Conservation (phyloP, 352 stramenopile species). For the Thraustochytrium striatum region DNA sequence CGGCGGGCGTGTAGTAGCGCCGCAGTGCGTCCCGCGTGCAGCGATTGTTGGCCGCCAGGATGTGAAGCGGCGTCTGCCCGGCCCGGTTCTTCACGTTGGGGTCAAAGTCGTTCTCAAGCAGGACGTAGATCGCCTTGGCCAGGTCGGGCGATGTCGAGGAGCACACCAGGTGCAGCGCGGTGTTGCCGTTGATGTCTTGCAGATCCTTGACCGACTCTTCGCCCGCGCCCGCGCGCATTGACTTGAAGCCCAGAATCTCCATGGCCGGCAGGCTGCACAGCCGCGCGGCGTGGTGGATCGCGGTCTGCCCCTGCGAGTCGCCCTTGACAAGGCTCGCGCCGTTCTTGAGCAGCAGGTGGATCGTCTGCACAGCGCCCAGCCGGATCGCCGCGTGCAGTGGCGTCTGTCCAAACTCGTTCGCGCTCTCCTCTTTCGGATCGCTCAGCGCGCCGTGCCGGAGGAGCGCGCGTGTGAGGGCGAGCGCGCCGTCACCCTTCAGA, state of each 20-base stretch:
- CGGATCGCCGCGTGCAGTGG: constrained; percentile 47
- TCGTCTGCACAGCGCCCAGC: constrained; percentile 17
- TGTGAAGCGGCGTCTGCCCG: constrained; percentile 71
- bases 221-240: neutral
- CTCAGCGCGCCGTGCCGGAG: constrained; percentile 46
- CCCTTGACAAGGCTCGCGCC: neutral
- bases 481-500: constrained; percentile 28
- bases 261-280: constrained; percentile 27
- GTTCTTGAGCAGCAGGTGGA: constrained; percentile 39
- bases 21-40: constrained; percentile 65
- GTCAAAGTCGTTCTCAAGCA: constrained; percentile 75
- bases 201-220: neutral
- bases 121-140: constrained; percentile 57
- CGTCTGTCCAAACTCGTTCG: constrained; percentile 46
- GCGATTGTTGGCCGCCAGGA: constrained; percentile 71
- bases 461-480: constrained; percentile 35
- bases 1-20: constrained; percentile 72
- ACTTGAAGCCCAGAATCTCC: neutral
- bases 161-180: constrained; percentile 75
- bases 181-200: constrained; percentile 61
- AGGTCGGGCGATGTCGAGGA: constrained; percentile 77
- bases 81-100: constrained; percentile 74
- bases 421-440: neutral
- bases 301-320: constrained; percentile 40
- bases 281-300: constrained; percentile 39